phyloP scores from a whole-genome alignment of 2,329 filamentous ascomycete species.

The Trichothecium roseum region DNA sequence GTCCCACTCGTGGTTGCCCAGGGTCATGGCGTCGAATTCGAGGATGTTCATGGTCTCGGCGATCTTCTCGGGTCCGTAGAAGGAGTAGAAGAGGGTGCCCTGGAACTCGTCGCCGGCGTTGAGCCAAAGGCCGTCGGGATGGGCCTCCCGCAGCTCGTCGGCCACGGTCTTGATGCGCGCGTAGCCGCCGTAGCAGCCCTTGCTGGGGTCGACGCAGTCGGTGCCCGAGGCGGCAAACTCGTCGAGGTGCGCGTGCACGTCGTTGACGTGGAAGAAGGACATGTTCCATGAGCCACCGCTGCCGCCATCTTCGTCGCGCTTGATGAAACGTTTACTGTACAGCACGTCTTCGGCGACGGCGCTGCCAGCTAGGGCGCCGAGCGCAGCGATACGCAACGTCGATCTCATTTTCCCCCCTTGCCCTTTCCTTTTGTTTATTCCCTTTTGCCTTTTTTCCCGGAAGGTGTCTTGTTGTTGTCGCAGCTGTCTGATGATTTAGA shows the following conservation, averaged over 20 bases:
- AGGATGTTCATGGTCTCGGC: slow-evolving; percentile 55
- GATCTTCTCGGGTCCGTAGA: slow-evolving; percentile 59
- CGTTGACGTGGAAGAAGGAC: slow-evolving; percentile 60
- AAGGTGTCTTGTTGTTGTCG: too few relatives aligned
- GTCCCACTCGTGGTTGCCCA: slow-evolving; percentile 60
- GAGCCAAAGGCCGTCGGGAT: slow-evolving; percentile 52
- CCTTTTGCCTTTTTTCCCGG: too few relatives aligned
- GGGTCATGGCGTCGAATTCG: slow-evolving; percentile 57
- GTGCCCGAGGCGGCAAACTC: slow-evolving; percentile 50
- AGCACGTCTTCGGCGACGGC: slow-evolving; percentile 32
- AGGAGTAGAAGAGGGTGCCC: slow-evolving; percentile 57
- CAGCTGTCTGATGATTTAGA: neutral
- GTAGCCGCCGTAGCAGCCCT: slow-evolving; percentile 55
- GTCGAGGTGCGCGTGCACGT: slow-evolving; percentile 58
- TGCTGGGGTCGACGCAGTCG: slow-evolving; percentile 45
- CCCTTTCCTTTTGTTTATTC: too few relatives aligned
- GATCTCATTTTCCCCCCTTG: slow-evolving; percentile 7
- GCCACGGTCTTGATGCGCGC: slow-evolving; percentile 52
- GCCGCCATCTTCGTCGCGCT: slow-evolving; percentile 23
- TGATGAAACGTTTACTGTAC: slow-evolving; percentile 31
- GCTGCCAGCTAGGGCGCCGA: slow-evolving; percentile 16
- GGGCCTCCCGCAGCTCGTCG: slow-evolving; percentile 41
- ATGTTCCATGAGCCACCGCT: neutral
- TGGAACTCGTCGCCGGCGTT: slow-evolving; percentile 63
- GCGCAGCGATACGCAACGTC: slow-evolving; percentile 13